Evolutionary conservation across 1,139 yeast species (phyloP), one percentile per base, ranked within the genome.

Genomic region (Kodamaea derodonti): DNA sequence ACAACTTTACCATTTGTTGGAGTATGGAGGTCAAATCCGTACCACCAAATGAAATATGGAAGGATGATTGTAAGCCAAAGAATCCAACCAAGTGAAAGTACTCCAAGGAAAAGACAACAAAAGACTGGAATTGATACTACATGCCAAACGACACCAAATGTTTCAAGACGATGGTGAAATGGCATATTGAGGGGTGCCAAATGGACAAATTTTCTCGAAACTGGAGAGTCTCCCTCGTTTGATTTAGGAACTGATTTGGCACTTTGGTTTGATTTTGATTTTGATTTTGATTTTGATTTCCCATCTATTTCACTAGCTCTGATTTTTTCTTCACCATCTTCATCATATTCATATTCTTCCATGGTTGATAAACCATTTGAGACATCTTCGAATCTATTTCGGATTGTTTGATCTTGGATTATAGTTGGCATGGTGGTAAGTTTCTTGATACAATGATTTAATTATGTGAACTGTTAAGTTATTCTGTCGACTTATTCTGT

Each of bases 101-200:
- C 56, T 32, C 84, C 60, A 16, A 69, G 53, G 45, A 84, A 75
- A 9, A 79, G 43, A 8, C 79, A 61, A 1, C 72, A 52, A 41
- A 78, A 75, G 1, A 72, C 52, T 0, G 94, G 87, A 29, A 90
- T 80, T 3, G 86, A 72, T 17, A 85, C 67, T 3, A 84, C 78
- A 56, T 88, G 96, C 79, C 86, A 77, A 4, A 85, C 69, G 14
- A 90, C 78, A 1, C 81, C 81, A 4, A 82, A 51, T 1, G 92
- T 86, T 50, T 87, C 84, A 22, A 83, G 53, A 34, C 95, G 60
- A 42, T 83, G 67, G 15, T 60, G 51, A 37, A 77, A 45, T 1
- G 90, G 85, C 1, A 79, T 74, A 26, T 62, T 57, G 30, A 78
- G 49, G 0, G 84, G 83, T 0, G 83, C 78, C 36, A 69, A 52